Evolutionary conservation across 495 filamentous ascomycete genomes (phyloP).

Genomic region (Corynascus novoguineensis): DNA sequence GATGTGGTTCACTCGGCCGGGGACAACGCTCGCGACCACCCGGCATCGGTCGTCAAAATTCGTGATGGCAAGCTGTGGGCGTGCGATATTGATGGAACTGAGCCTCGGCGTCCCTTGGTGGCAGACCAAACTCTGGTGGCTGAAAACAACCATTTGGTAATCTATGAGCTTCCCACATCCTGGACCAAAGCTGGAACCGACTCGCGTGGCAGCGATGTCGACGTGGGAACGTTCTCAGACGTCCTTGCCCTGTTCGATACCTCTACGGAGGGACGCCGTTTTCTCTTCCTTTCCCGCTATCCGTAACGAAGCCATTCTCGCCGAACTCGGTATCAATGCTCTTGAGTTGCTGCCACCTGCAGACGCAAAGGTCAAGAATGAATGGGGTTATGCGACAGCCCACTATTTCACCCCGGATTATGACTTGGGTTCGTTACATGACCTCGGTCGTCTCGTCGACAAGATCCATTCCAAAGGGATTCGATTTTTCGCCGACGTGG

Average conservation of each 20-base stretch:
- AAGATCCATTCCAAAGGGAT: slow-evolving; percentile 20
- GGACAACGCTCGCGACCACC: slow-evolving; percentile 13
- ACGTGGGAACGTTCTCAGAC: slow-evolving; percentile 31
- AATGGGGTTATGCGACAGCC: slow-evolving; percentile 31
- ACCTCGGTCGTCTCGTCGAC: slow-evolving; percentile 21
- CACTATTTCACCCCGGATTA: slow-evolving; percentile 30
- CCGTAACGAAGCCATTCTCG: slow-evolving; percentile 21
- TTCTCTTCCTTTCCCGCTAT: slow-evolving; percentile 17
- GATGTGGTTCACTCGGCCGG: not conserved
- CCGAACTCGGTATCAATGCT: slow-evolving; percentile 29
- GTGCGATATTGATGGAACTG: slow-evolving; percentile 27
- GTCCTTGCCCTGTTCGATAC: slow-evolving; percentile 30
- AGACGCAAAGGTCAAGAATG: slow-evolving; percentile 24
- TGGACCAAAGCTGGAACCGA: slow-evolving; percentile 24
- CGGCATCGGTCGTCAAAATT: slow-evolving; percentile 27
- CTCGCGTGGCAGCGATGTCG: slow-evolving; percentile 15
- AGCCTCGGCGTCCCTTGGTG: slow-evolving; percentile 7
- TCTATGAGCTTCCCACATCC: slow-evolving; percentile 31
- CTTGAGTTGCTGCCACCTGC: slow-evolving; percentile 30
- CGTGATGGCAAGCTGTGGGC: slow-evolving; percentile 26
- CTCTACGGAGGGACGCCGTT: slow-evolving; percentile 14
- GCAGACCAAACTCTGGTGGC: slow-evolving; percentile 21
- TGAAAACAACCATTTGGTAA: slow-evolving; percentile 31
- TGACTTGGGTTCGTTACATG: slow-evolving; percentile 25
- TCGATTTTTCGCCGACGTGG: slow-evolving; percentile 31